Evolutionary conservation across 306 rosid species (phyloP).

Genomic region (Ormosia emarginata): DNA sequence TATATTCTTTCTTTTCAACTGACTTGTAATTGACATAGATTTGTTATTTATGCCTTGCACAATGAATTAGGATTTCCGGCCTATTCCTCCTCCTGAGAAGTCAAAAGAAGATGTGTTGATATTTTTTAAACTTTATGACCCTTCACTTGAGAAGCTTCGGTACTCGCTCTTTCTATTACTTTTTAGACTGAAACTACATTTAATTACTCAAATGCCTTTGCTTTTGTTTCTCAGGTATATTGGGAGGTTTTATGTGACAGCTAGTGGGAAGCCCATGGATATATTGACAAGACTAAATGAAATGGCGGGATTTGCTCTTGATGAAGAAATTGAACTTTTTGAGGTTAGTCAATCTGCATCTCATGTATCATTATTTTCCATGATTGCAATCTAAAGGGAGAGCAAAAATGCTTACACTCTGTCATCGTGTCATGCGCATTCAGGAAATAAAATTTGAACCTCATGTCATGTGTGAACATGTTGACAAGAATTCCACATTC

Average conservation of each 20-base stretch:
- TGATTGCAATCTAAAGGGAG: not conserved
- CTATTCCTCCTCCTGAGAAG: constrained; percentile 68
- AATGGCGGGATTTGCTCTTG: constrained; percentile 79
- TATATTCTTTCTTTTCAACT: not conserved
- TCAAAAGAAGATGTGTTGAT: constrained; percentile 74
- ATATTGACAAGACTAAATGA: constrained; percentile 64
- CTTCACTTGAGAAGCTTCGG: constrained; percentile 70
- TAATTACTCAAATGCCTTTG: not conserved
- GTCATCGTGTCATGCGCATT: not conserved
- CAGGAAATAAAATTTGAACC: constrained; percentile 94
- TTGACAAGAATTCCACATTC: constrained; percentile 61
- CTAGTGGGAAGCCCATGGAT: constrained; percentile 64
- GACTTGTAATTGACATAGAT: constrained; percentile 1
- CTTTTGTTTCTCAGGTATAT: constrained; percentile 52
- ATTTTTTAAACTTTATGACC: constrained; percentile 85
- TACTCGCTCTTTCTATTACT: constrained; percentile 29
- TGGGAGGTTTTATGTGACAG: constrained; percentile 73
- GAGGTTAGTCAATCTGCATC: constrained; percentile 56
- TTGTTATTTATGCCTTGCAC: constrained; percentile 5
- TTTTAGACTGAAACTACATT: not conserved
- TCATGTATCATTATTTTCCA: not conserved
- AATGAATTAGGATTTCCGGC: constrained; percentile 59
- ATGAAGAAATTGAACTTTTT: constrained; percentile 71
- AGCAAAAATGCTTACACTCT: not conserved
- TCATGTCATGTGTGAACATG: constrained; percentile 75